Evolutionary conservation across 2,329 filamentous ascomycete species (phyloP).

Genomic region (Diaporthe velutina): DNA sequence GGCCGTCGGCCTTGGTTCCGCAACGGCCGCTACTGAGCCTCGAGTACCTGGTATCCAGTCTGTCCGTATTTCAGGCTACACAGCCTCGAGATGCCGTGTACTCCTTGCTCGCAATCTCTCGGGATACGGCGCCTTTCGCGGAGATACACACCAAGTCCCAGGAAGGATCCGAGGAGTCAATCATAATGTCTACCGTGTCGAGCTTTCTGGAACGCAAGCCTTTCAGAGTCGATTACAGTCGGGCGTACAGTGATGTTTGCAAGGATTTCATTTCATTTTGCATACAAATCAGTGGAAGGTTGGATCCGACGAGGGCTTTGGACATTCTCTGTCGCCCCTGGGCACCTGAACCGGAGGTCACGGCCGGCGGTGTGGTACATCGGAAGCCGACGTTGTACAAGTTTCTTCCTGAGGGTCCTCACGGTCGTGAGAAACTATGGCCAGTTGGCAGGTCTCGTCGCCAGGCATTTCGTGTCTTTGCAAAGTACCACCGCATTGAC

Average conservation of each 20-base stretch:
- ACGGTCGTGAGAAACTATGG: background rate
- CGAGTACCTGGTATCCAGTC: conserved; percentile 50
- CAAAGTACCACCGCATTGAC: background rate
- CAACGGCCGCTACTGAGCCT: conserved; percentile 46
- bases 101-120: conserved; percentile 50
- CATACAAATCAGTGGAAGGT: conserved; percentile 40
- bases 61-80: conserved; percentile 48
- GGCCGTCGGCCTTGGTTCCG: background rate
- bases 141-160: conserved; percentile 1
- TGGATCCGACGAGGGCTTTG: conserved; percentile 46
- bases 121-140: conserved; percentile 46
- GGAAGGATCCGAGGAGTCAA: background rate
- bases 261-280: conserved; percentile 51
- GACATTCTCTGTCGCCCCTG: conserved; percentile 56
- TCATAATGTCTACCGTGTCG: conserved; percentile 39
- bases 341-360: conserved; percentile 41
- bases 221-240: conserved; percentile 50
- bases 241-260: conserved; percentile 48
- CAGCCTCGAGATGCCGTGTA: conserved; percentile 51
- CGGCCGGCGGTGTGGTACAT: background rate
- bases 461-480: background rate
- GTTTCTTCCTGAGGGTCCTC: background rate
- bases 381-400: background rate
- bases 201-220: conserved; percentile 43
- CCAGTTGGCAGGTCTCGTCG: background rate